Evolutionary conservation across 345 rosid genomes (phyloP).

Genomic region (Pistacia atlantica): DNA sequence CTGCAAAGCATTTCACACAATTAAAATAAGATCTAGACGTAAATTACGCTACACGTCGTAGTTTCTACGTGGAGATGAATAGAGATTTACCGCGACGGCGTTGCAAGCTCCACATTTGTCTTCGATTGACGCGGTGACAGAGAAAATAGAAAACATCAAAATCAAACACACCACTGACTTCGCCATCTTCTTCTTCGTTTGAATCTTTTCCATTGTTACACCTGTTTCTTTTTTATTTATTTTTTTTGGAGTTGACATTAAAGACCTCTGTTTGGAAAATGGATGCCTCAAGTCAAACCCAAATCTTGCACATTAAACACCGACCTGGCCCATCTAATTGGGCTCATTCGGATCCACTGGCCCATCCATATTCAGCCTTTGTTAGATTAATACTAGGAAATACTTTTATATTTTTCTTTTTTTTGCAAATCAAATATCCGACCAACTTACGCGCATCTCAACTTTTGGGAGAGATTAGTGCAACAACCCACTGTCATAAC

Average conservation of each 20-base stretch:
- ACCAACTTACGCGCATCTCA: too few species aligned
- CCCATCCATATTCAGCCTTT: not conserved
- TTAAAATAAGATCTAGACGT: slow-evolving; percentile 4
- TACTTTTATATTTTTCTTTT: too few species aligned
- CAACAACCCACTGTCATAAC: too few species aligned
- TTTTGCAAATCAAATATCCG: too few species aligned
- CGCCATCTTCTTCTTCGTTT: slow-evolving; percentile 27
- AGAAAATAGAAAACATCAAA: slow-evolving; percentile 33
- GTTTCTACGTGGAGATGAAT: not conserved
- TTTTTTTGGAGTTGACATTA: too few species aligned
- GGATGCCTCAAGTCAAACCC: not conserved
- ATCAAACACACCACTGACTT: slow-evolving; percentile 30
- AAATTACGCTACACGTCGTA: not conserved
- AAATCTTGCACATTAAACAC: not conserved
- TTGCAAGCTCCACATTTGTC: slow-evolving; percentile 87
- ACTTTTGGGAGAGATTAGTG: too few species aligned
- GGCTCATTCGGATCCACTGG: not conserved
- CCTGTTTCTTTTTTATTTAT: not conserved
- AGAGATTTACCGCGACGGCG: slow-evolving; percentile 73
- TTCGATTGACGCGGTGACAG: slow-evolving; percentile 45
- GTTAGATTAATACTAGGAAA: too few species aligned
- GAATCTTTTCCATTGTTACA: not conserved
- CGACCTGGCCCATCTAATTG: not conserved
- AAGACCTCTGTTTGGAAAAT: not conserved
- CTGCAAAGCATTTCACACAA: slow-evolving; percentile 43